These are phyloP conservation scores for Pythium folliculosum DNA, from an alignment of 352 stramenopile genomes.

Conservation along the genomic window DNA sequence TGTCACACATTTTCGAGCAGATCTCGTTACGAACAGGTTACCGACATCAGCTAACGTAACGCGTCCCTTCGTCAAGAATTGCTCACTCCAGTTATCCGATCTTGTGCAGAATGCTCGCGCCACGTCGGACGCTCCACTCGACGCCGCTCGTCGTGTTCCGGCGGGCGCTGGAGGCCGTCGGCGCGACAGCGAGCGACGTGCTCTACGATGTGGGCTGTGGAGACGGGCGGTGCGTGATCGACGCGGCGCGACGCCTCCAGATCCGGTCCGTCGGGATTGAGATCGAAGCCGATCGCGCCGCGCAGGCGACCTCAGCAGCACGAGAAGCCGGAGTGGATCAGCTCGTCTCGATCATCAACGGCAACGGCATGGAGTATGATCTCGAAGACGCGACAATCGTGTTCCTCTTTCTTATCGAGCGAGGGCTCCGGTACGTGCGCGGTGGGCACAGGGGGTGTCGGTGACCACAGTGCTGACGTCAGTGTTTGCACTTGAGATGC, in stretches of 20 bases:
- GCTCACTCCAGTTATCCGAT: not conserved
- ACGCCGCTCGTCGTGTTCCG: conserved; percentile 67
- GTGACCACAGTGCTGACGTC: not conserved
- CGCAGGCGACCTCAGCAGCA: conserved; percentile 32
- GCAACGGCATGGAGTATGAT: conserved; percentile 75
- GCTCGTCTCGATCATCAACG: conserved; percentile 64
- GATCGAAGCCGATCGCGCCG: conserved; percentile 53
- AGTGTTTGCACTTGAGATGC: not conserved
- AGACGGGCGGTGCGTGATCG: conserved; percentile 69
- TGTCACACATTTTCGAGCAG: conserved; percentile 22
- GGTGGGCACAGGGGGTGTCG: not conserved
- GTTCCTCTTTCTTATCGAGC: conserved; percentile 83
- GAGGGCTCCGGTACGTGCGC: conserved; percentile 54
- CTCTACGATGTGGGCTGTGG: conserved; percentile 83
- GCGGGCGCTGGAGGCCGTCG: conserved; percentile 54
- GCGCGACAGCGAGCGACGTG: conserved; percentile 42
- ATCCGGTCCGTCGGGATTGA: conserved; percentile 69
- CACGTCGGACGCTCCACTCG: conserved; percentile 79
- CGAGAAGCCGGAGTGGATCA: conserved; percentile 36
- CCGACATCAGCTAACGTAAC: not conserved
- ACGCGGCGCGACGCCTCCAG: conserved; percentile 47
- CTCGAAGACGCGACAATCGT: conserved; percentile 64
- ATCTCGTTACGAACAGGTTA: conserved; percentile 11
- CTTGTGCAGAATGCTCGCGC: conserved; percentile 54
- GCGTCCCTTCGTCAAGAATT: not conserved